Evolutionary conservation across 192 early-diverging fungal genomes (phyloP).

Genomic region (Linnemannia elongata): DNA sequence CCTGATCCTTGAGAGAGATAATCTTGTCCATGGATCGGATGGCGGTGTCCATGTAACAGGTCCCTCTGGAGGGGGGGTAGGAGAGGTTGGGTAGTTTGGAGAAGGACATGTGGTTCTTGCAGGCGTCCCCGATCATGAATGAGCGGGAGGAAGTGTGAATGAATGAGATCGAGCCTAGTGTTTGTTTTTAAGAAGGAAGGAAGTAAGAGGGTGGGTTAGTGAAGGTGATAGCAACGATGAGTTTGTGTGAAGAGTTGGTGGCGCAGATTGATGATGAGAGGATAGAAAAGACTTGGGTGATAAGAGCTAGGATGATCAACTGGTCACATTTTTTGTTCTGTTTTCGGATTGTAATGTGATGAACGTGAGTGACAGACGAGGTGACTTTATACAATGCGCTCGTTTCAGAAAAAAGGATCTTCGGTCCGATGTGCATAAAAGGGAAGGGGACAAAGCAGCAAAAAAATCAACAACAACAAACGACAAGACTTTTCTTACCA

Average conservation of each 20-base stretch:
- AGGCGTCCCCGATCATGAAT: conserved; percentile 34
- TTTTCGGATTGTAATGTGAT: too few relatives aligned
- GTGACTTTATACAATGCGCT: too few relatives aligned
- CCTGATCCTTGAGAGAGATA: conserved; percentile 15
- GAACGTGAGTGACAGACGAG: too few relatives aligned
- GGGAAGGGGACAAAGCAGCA: too few relatives aligned
- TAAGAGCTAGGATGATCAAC: too few relatives aligned
- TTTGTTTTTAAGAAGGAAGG: background rate
- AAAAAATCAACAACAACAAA: background rate
- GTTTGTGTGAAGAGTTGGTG: too few relatives aligned
- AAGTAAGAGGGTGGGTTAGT: background rate
- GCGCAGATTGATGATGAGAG: too few relatives aligned
- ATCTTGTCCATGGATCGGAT: conserved; percentile 38
- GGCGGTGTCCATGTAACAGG: conserved; percentile 14
- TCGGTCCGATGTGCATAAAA: too few relatives aligned
- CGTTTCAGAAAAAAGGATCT: too few relatives aligned
- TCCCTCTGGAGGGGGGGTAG: conserved; percentile 6
- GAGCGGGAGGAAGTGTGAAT: conserved; percentile 24
- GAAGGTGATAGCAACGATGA: too few relatives aligned
- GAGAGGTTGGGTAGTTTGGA: background rate
- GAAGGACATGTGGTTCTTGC: conserved; percentile 21
- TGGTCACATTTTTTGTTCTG: too few relatives aligned
- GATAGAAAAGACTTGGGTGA: too few relatives aligned
- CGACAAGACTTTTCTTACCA: conserved; percentile 7
- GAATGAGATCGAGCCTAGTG: conserved; percentile 39